Conservation (phyloP, 345 rosid genomes). For the Linum trigynum region DNA sequence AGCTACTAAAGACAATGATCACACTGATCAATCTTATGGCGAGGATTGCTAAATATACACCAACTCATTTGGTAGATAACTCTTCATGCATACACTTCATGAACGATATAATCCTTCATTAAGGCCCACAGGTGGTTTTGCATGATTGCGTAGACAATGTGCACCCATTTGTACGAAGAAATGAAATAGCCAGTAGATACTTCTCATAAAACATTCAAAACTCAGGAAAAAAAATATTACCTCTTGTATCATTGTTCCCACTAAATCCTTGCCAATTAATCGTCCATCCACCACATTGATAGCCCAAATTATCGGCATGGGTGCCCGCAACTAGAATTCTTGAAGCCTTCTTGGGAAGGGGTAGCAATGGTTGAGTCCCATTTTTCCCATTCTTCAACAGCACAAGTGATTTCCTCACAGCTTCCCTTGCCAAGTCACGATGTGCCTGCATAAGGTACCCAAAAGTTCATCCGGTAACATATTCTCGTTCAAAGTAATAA, state of each 20-base stretch:
- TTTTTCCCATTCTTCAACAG: conserved; percentile 17
- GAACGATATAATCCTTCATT: too few species aligned
- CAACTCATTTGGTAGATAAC: too few species aligned
- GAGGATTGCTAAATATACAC: too few species aligned
- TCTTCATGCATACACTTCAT: too few species aligned
- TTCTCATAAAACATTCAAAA: background rate
- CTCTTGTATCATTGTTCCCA: conserved; percentile 15
- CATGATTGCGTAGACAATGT: too few species aligned
- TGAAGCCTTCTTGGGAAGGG: conserved; percentile 14
- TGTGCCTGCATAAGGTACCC: conserved; percentile 5
- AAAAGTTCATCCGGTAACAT: background rate
- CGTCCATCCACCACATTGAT: conserved; percentile 26
- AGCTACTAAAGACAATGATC: too few species aligned
- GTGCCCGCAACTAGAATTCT: conserved; percentile 16
- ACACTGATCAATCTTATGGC: too few species aligned
- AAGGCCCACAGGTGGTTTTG: too few species aligned
- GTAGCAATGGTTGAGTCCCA: conserved; percentile 6
- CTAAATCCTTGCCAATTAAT: conserved; percentile 18
- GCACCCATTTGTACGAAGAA: background rate
- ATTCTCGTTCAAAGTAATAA: background rate
- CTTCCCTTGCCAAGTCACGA: conserved; percentile 20
- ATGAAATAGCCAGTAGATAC: background rate
- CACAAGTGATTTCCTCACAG: conserved; percentile 24
- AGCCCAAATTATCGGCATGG: conserved; percentile 20
- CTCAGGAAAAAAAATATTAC: background rate